These are phyloP conservation scores for Hymenoscyphus repandus DNA, from an alignment of 2,329 filamentous ascomycete genomes.

Conservation along the genomic window DNA sequence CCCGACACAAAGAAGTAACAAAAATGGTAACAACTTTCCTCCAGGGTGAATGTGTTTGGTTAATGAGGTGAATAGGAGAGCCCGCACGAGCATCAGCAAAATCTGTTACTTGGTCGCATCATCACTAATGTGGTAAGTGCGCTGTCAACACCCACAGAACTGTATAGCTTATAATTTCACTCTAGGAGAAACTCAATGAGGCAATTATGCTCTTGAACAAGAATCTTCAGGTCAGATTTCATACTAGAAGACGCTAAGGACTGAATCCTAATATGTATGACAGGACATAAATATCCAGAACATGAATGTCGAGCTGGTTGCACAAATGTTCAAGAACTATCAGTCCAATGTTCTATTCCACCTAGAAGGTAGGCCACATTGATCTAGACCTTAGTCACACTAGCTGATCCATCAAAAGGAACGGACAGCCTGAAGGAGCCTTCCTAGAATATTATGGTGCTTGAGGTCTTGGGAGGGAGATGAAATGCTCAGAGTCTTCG, in stretches of 20 bases:
- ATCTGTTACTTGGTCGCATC: constrained; percentile 84
- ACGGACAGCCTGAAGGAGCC: constrained; percentile 81
- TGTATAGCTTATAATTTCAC: neutral
- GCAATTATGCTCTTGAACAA: constrained; percentile 90
- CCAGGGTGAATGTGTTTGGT: neutral
- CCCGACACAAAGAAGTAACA: neutral
- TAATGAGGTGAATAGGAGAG: constrained; percentile 59
- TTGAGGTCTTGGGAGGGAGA: neutral
- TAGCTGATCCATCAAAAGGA: constrained; percentile 43
- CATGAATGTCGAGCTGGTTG: constrained; percentile 97
- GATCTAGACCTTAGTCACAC: constrained; percentile 1
- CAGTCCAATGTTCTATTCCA: constrained; percentile 97
- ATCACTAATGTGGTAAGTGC: constrained; percentile 88
- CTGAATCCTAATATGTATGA: neutral
- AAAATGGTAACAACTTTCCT: constrained; percentile 8
- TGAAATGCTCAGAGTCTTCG: neutral
- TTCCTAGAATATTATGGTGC: constrained; percentile 38
- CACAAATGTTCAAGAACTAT: constrained; percentile 99
- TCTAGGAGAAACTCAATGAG: constrained; percentile 96
- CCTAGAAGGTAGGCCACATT: constrained; percentile 68
- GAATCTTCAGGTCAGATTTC: constrained; percentile 65
- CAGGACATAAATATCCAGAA: constrained; percentile 98
- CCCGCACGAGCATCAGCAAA: constrained; percentile 97
- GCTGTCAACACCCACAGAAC: neutral
- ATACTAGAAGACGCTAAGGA: neutral